Conservation (phyloP, 176 grass and related monocot genomes). For the Oryza meyeriana region DNA sequence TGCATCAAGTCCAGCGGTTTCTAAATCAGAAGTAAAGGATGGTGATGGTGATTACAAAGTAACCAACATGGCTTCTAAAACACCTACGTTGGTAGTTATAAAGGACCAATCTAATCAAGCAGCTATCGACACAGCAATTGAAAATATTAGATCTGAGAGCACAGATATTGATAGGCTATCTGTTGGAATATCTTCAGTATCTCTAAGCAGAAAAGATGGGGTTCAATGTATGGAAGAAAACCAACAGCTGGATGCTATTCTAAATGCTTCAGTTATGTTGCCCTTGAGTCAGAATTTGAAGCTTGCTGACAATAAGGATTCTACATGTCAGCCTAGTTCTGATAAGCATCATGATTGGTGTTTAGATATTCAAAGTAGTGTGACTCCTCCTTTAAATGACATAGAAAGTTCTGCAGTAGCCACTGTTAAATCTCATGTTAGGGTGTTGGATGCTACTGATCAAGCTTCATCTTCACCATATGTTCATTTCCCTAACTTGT, state of each 20-base stretch:
- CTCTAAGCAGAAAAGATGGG: conserved; percentile 41
- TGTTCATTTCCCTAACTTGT: conserved; percentile 19
- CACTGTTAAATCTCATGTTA: conserved; percentile 17
- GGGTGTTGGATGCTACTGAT: conserved; percentile 24
- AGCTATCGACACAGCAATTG: conserved; percentile 10
- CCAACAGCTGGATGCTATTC: conserved; percentile 23
- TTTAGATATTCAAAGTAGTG: conserved; percentile 29
- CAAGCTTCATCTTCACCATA: conserved; percentile 29
- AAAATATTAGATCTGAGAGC: conserved; percentile 32
- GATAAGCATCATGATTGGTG: conserved; percentile 51
- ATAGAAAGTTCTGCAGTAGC: conserved; percentile 22
- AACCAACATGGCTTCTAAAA: conserved; percentile 12
- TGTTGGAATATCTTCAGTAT: conserved; percentile 48
- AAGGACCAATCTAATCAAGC: conserved; percentile 24
- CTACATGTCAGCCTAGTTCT: conserved; percentile 25
- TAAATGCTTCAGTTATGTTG: background rate
- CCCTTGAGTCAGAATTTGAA: conserved; percentile 21
- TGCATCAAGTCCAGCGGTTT: conserved; percentile 10
- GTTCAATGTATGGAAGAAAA: conserved; percentile 22
- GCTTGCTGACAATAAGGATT: conserved; percentile 25
- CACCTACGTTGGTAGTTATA: conserved; percentile 16
- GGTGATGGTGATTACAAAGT: background rate
- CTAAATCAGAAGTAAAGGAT: conserved; percentile 47
- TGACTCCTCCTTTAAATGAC: conserved; percentile 2
- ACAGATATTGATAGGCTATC: conserved; percentile 38